phyloP scores from a whole-genome alignment of 108 stramenopile genomes.

The Cyclotella atomus region DNA sequence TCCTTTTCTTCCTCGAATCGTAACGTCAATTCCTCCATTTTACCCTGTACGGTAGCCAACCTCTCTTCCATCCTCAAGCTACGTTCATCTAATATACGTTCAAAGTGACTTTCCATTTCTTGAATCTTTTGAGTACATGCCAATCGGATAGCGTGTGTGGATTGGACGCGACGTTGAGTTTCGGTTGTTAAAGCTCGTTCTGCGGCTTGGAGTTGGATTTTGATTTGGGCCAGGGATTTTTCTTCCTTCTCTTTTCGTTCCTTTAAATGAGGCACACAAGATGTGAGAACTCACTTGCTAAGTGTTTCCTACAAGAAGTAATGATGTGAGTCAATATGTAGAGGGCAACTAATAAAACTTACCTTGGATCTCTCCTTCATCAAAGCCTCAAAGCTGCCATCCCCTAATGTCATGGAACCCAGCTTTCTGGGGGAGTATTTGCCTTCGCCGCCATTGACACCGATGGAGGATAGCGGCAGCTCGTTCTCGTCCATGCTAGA shows the following conservation, averaged over 20 bases:
- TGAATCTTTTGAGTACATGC: constrained; percentile 63
- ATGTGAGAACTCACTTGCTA: no score
- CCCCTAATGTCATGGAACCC: constrained; percentile 43
- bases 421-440: constrained; percentile 38
- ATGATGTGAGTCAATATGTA: neutral
- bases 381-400: constrained; percentile 67
- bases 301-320: neutral
- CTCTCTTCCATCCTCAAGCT: constrained; percentile 54
- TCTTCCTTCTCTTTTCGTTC: constrained; percentile 82
- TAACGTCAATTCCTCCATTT: constrained; percentile 62
- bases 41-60: constrained; percentile 54
- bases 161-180: constrained; percentile 82
- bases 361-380: constrained; percentile 69
- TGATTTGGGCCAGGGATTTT: constrained; percentile 76
- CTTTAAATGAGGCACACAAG: constrained; percentile 17
- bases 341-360: constrained; percentile 54
- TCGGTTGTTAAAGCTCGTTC: constrained; percentile 78
- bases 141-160: constrained; percentile 65
- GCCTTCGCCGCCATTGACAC: neutral
- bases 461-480: no score
- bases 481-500: no score
- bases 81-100: constrained; percentile 59
- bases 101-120: constrained; percentile 69
- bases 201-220: constrained; percentile 67
- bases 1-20: constrained; percentile 66